Conservation (phyloP, 371 early-diverging fungal genomes). For the Racocetra persica region DNA sequence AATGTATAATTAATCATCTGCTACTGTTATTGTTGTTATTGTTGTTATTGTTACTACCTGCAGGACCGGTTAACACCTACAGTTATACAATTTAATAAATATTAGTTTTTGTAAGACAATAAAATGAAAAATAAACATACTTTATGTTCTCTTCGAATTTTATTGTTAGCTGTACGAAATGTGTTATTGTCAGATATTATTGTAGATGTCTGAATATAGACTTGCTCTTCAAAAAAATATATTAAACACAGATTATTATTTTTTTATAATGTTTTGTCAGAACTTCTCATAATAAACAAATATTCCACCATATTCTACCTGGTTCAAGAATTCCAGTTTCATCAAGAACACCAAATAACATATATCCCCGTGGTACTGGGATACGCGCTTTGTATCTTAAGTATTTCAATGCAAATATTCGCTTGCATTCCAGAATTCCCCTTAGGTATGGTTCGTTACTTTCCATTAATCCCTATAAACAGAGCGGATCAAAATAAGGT, state of each 20-base stretch:
- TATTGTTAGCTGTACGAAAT: not conserved
- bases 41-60: not conserved
- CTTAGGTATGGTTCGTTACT: conserved; percentile 66
- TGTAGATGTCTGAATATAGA: conserved; percentile 69
- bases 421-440: conserved; percentile 63
- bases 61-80: not conserved
- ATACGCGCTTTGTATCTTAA: conserved; percentile 76
- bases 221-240: conserved; percentile 52
- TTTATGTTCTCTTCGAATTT: conserved; percentile 7
- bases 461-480: conserved; percentile 39
- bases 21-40: too few species aligned
- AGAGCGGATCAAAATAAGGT: too few species aligned
- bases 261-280: not conserved
- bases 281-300: not conserved
- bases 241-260: not conserved
- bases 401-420: conserved; percentile 64
- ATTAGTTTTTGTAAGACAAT: too few species aligned
- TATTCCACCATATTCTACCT: not conserved
- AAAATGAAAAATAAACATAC: not conserved
- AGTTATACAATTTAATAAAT: too few species aligned
- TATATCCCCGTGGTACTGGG: conserved; percentile 68
- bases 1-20: not conserved
- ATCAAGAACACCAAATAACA: conserved; percentile 82
- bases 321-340: conserved; percentile 72
- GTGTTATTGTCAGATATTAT: conserved; percentile 24